A percentile compares a stretch with the other conserved stretches of the same genome.
Evolutionary conservation across 2,329 filamentous ascomycete genomes (phyloP).

Genomic region (Cytospora piceae): DNA sequence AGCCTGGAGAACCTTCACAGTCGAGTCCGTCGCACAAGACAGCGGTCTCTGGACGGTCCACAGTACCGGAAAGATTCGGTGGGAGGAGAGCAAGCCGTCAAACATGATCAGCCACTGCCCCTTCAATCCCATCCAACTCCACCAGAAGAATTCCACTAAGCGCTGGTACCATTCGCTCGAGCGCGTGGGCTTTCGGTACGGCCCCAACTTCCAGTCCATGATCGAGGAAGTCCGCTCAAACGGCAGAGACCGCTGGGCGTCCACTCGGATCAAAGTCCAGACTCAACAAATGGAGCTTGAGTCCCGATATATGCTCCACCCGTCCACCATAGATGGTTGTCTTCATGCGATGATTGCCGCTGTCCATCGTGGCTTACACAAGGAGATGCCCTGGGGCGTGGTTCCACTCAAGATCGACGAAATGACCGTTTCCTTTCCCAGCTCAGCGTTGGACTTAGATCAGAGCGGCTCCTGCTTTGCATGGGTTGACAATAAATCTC

Average conservation of each 20-base stretch:
- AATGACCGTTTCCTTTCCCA: conserved; percentile 30
- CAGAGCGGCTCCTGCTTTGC: too few species aligned
- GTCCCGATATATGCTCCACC: conserved; percentile 46
- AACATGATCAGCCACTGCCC: conserved; percentile 22
- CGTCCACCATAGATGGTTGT: conserved; percentile 43
- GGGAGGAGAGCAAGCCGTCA: not conserved
- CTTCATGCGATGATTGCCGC: conserved; percentile 41
- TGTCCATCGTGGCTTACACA: conserved; percentile 36
- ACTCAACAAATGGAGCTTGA: conserved; percentile 37
- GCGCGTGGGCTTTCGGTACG: conserved; percentile 45
- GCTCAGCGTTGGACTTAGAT: not conserved
- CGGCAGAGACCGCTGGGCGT: conserved; percentile 26
- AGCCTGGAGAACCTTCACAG: not conserved
- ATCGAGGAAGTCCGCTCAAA: conserved; percentile 39
- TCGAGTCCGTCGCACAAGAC: conserved; percentile 16
- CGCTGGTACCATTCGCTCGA: conserved; percentile 40
- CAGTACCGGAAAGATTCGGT: conserved; percentile 33
- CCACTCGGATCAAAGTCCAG: conserved; percentile 20
- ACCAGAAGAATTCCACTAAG: conserved; percentile 36
- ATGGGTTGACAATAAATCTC: too few species aligned
- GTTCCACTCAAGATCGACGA: conserved; percentile 39
- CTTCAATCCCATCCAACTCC: conserved; percentile 6
- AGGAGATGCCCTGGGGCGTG: conserved; percentile 39
- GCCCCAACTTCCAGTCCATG: conserved; percentile 41
- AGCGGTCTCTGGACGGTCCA: conserved; percentile 37